A percentile compares a stretch with the other conserved stretches of the same genome.
These are phyloP conservation scores for Diplodia scrobiculata DNA, from an alignment of 2,329 filamentous ascomycete genomes.

Conservation along the genomic window DNA sequence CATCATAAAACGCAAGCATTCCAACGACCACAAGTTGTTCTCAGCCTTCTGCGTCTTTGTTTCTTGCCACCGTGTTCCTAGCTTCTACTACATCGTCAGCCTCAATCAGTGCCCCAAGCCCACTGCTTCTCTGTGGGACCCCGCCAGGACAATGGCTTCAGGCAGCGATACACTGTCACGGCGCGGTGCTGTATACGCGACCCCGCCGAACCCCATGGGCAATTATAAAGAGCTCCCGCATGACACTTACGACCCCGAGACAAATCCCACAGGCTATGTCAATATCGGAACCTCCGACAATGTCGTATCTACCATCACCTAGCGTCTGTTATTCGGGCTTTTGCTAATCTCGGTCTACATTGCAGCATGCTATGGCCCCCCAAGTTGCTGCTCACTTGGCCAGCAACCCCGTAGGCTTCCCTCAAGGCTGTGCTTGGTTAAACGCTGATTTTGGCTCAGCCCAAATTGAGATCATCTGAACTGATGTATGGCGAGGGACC, in stretches of 20 bases:
- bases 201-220: constrained; percentile 31
- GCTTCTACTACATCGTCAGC: neutral
- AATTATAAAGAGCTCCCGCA: constrained; percentile 30
- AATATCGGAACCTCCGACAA: constrained; percentile 41
- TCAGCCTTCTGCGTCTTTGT: neutral
- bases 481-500: constrained; percentile 49
- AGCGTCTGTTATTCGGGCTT: neutral
- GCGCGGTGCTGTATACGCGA: constrained; percentile 25
- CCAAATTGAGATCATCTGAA: constrained; percentile 40
- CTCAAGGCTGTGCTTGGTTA: too few species aligned
- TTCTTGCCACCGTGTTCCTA: neutral
- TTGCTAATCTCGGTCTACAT: neutral
- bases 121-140: neutral
- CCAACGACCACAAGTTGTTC: neutral
- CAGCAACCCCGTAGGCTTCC: constrained; percentile 38
- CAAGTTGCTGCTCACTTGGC: constrained; percentile 47
- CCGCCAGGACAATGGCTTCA: neutral
- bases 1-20: neutral
- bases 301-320: constrained; percentile 20
- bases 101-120: neutral
- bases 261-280: constrained; percentile 38
- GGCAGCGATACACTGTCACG: constrained; percentile 4
- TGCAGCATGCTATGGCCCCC: constrained; percentile 44
- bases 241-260: constrained; percentile 34
- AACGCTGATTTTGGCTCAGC: constrained; percentile 18